Evolutionary conservation across 768 basidiomycete species (phyloP).

Genomic region (Lactarius trivialis): DNA sequence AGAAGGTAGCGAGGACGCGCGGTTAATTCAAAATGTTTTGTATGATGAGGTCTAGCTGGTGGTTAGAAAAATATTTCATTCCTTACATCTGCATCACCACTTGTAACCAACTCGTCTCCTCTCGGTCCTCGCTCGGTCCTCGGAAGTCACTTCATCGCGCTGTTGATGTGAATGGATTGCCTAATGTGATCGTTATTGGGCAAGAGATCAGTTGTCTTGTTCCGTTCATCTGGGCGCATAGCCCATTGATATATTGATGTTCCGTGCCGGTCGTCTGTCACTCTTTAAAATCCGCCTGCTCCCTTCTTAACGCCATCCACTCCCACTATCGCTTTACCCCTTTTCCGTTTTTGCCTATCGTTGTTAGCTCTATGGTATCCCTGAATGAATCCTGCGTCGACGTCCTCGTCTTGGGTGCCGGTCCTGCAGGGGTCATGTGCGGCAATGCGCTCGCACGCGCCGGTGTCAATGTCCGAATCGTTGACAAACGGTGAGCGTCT

Average conservation of each 20-base stretch:
- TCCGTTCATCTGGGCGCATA: not conserved
- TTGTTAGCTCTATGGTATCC: not conserved
- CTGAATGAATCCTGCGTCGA: slow-evolving; percentile 41
- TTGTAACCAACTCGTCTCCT: too few relatives aligned
- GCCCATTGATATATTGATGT: not conserved
- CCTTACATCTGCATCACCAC: not conserved
- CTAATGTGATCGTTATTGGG: not conserved
- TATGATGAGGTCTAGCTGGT: slow-evolving; percentile 18
- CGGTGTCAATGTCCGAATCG: slow-evolving; percentile 51
- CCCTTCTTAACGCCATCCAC: not conserved
- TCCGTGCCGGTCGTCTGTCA: not conserved
- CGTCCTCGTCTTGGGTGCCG: slow-evolving; percentile 58
- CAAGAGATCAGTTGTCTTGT: not conserved
- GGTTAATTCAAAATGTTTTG: slow-evolving; percentile 15
- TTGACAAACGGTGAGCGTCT: slow-evolving; percentile 46
- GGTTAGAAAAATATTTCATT: not conserved
- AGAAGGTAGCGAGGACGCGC: slow-evolving; percentile 17
- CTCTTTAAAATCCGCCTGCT: not conserved
- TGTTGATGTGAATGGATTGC: not conserved
- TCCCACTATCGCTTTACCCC: not conserved
- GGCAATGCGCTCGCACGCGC: slow-evolving; percentile 53
- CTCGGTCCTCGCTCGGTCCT: not conserved
- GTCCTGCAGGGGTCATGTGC: slow-evolving; percentile 61
- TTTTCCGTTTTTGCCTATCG: not conserved
- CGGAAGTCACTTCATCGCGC: not conserved